A percentile compares a stretch with the other conserved stretches of the same genome.
phyloP scores from a whole-genome alignment of 768 basidiomycete species.

The Zangia roseola region DNA sequence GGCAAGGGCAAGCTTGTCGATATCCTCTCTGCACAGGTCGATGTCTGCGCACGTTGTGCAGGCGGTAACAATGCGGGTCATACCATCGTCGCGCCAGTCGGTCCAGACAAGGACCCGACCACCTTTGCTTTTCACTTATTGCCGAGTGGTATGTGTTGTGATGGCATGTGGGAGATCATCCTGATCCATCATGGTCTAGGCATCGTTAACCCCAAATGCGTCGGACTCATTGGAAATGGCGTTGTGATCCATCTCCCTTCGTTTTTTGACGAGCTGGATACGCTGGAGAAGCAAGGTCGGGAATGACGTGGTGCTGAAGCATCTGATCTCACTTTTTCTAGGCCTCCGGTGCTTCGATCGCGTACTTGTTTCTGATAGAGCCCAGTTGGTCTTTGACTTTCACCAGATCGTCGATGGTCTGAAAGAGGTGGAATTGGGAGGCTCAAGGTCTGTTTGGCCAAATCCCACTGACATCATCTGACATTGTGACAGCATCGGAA shows the following conservation, averaged over 20 bases:
- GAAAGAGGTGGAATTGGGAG: slow-evolving; percentile 96
- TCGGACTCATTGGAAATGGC: slow-evolving; percentile 87
- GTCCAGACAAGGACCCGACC: slow-evolving; percentile 67
- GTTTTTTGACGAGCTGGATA: slow-evolving; percentile 91
- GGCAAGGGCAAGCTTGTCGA: slow-evolving; percentile 97
- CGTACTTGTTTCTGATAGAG: slow-evolving; percentile 91
- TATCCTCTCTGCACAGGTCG: slow-evolving; percentile 84
- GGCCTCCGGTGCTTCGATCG: slow-evolving; percentile 84
- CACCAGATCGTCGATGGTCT: slow-evolving; percentile 99
- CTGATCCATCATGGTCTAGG: slow-evolving; percentile 8
- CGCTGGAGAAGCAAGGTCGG: slow-evolving; percentile 78
- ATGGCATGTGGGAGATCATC: neutral
- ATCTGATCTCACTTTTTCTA: slow-evolving; percentile 31
- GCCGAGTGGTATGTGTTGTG: slow-evolving; percentile 66
- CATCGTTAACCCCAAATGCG: slow-evolving; percentile 51
- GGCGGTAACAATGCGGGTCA: slow-evolving; percentile 99
- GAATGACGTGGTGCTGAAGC: neutral
- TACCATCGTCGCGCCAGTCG: slow-evolving; percentile 85
- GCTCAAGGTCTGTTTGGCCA: slow-evolving; percentile 55
- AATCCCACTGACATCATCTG: neutral
- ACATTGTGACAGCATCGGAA: slow-evolving; percentile 71
- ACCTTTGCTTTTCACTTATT: slow-evolving; percentile 95
- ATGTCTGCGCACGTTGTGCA: slow-evolving; percentile 94
- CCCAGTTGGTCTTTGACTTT: slow-evolving; percentile 97
- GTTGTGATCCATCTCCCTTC: slow-evolving; percentile 97